These are phyloP conservation scores for Ascoidea tarda DNA, from an alignment of 805 yeast genomes.

Conservation along the genomic window DNA sequence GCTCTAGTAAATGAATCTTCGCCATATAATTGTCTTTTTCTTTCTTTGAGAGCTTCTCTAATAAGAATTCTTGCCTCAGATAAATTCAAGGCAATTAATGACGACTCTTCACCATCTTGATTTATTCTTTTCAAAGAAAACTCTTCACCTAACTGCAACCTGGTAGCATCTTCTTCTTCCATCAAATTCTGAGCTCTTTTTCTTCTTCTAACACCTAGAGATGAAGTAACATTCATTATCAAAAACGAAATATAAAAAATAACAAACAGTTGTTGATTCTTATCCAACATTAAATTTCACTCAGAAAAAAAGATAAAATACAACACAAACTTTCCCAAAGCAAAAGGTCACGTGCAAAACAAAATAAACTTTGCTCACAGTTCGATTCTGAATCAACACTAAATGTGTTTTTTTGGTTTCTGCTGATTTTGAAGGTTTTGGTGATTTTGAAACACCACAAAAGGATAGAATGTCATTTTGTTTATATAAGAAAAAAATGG, in stretches of 20 bases:
- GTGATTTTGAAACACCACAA: too few relatives aligned
- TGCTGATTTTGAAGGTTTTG: too few relatives aligned
- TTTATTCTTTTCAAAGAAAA: slow-evolving; percentile 70
- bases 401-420: too few relatives aligned
- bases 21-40: slow-evolving; percentile 23
- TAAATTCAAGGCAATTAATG: slow-evolving; percentile 71
- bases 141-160: slow-evolving; percentile 83
- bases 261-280: too few relatives aligned
- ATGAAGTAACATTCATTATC: slow-evolving; percentile 75
- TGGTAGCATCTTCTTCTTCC: slow-evolving; percentile 73
- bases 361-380: too few relatives aligned
- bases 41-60: slow-evolving; percentile 76
- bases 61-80: slow-evolving; percentile 85
- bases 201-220: slow-evolving; percentile 75
- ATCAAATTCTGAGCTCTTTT: slow-evolving; percentile 37
- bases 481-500: too few relatives aligned
- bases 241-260: background rate
- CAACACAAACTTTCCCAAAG: too few relatives aligned
- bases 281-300: too few relatives aligned
- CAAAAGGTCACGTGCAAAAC: too few relatives aligned
- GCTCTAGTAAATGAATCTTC: slow-evolving; percentile 25
- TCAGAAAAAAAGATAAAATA: too few relatives aligned
- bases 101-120: slow-evolving; percentile 66
- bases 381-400: too few relatives aligned
- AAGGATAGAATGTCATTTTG: too few relatives aligned